Evolutionary conservation across 139 green algal species (phyloP).

Genomic region (Haematococcus sp.): DNA sequence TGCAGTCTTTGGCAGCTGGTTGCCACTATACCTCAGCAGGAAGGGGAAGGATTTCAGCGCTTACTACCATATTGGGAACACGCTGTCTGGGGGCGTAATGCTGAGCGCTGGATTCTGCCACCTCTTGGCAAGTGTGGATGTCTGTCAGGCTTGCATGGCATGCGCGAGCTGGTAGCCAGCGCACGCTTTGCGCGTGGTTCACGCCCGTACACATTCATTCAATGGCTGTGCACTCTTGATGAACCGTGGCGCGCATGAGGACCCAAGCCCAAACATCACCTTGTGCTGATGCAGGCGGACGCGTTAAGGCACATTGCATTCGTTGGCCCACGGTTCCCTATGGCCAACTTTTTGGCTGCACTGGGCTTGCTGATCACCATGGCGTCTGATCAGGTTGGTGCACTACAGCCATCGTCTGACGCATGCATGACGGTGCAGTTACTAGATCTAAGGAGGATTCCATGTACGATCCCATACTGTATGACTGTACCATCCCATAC

Average conservation of each 20-base stretch:
- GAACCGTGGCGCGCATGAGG: too few species aligned
- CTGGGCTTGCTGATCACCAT: conserved; percentile 47
- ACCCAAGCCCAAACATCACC: too few species aligned
- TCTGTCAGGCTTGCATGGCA: too few species aligned
- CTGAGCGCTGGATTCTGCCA: conserved; percentile 76
- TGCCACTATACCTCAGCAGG: conserved; percentile 33
- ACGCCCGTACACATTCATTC: too few species aligned
- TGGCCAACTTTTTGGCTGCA: conserved; percentile 44
- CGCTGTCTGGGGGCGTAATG: conserved; percentile 78
- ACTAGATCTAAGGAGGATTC: too few species aligned
- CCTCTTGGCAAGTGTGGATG: conserved; percentile 37
- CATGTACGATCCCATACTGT: too few species aligned
- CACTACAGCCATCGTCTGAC: too few species aligned
- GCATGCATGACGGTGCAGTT: too few species aligned
- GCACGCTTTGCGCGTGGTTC: too few species aligned
- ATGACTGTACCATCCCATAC: too few species aligned
- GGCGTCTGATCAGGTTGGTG: conserved; percentile 34
- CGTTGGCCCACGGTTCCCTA: conserved; percentile 31
- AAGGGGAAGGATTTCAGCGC: conserved; percentile 40
- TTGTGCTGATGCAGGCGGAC: conserved; percentile 13
- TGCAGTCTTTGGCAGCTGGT: conserved; percentile 28
- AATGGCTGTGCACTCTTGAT: too few species aligned
- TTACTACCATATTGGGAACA: conserved; percentile 75
- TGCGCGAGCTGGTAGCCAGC: too few species aligned
- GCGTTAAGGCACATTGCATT: conserved; percentile 35